Base-by-base conservation (phyloP, 1,139 yeast genomes). In the Geotrichum klebahnii region DNA sequence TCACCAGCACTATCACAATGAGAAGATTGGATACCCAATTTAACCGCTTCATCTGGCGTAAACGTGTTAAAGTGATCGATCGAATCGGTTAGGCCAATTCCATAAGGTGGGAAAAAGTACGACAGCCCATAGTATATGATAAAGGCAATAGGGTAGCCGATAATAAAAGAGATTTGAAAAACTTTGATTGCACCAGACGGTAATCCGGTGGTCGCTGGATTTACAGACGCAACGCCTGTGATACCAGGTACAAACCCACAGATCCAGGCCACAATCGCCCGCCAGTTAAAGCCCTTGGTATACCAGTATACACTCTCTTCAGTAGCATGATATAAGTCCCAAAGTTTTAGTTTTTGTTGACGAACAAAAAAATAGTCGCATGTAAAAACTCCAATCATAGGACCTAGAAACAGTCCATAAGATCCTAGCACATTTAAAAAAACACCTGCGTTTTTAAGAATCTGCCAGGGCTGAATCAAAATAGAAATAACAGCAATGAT, bases 351-450 rank as follows among this genome's bases (percentile, higher is more conserved):
- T 46, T 61, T 57, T 50, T 66, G 63, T 48, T 62, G 63, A 55
- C 74, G 64, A 5, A 73, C 60, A 10, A 72, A 36, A 57, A 68
- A 70, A 60, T 67, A 72, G 53, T 75, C 79, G 54, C 71, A 67
- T 33, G 70, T 66, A 68, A 70, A 68, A 43, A 71, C 70, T 3
- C 72, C 68, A 47, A 71, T 71, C 55, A 72, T 68, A 44, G 78
- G 78, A 22, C 74, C 73, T 58, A 72, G 67, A 44, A 72, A 71
- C 47, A 71, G 72, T 53, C 76, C 73, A 59, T 70, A 70, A 5
- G 78, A 70, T 48, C 74, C 67, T 64, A 74, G 65, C 24, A 75
- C 77, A 4, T 74, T 70, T 44, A 73, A 61, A 57, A 76, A 75
- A 8, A 72, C 65, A 4, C 75, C 66, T 10, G 71, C 71, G 34